Evolutionary conservation across 495 filamentous ascomycete species (phyloP).

Genomic region (Xylaria palmicola): DNA sequence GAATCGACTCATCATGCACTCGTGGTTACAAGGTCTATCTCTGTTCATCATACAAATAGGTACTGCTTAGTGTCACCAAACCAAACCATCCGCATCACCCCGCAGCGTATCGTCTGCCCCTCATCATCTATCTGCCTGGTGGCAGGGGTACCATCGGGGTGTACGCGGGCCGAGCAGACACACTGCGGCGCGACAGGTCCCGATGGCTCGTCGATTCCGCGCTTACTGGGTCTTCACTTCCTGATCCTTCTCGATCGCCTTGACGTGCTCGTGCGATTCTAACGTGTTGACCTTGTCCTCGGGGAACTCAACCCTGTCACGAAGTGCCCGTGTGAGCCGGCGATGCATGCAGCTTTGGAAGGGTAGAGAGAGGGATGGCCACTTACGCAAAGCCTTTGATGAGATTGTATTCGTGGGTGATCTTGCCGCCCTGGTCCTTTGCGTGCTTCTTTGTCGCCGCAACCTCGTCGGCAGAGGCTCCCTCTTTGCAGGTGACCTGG

Average conservation of each 20-base stretch:
- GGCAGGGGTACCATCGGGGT: no score
- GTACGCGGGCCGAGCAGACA: not conserved
- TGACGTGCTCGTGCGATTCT: slow-evolving; percentile 63
- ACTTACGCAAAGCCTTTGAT: slow-evolving; percentile 91
- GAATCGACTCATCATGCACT: not conserved
- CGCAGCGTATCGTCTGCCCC: slow-evolving; percentile 11
- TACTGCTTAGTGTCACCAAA: not conserved
- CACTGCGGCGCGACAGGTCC: not conserved
- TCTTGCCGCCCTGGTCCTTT: slow-evolving; percentile 69
- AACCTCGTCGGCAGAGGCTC: slow-evolving; percentile 59
- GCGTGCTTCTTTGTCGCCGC: slow-evolving; percentile 73
- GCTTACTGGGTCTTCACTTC: slow-evolving; percentile 70
- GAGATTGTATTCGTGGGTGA: slow-evolving; percentile 77
- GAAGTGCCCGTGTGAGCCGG: not conserved
- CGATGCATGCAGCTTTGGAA: not conserved
- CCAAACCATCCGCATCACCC: not conserved
- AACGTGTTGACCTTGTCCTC: slow-evolving; percentile 62
- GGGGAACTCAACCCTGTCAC: slow-evolving; percentile 69
- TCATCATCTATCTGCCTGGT: no score
- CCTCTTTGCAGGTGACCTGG: slow-evolving; percentile 77
- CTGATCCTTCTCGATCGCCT: slow-evolving; percentile 68
- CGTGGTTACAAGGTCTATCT: not conserved
- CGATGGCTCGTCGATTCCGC: not conserved
- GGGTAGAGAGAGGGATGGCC: not conserved
- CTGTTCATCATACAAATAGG: not conserved